Evolutionary conservation across 2,329 filamentous ascomycete species (phyloP).

Genomic region (Endocalyx cinctus): DNA sequence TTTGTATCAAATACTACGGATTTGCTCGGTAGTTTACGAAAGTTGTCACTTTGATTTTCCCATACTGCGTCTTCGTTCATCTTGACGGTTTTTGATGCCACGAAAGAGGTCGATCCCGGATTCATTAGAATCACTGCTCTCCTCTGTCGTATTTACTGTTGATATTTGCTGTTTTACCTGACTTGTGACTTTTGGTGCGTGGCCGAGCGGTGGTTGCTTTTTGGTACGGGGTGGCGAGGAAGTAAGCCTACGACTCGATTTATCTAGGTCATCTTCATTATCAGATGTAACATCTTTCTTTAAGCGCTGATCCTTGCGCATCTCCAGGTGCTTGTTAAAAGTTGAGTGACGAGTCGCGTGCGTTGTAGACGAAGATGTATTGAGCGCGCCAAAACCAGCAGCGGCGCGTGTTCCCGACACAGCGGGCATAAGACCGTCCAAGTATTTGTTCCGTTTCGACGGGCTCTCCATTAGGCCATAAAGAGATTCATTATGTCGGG

Average conservation of each 20-base stretch:
- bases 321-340: conserved; percentile 1
- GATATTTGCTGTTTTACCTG: conserved; percentile 6
- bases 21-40: no score
- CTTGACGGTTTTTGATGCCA: conserved; percentile 18
- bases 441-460: conserved; percentile 20
- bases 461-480: conserved; percentile 41
- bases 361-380: background rate
- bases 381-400: conserved; percentile 16
- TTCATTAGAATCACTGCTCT: conserved; percentile 9
- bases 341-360: conserved; percentile 1
- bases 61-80: conserved; percentile 15
- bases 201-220: no score
- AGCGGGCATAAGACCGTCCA: conserved; percentile 16
- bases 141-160: no score
- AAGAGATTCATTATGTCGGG: conserved; percentile 30
- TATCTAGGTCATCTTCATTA: conserved; percentile 7
- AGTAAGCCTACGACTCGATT: no score
- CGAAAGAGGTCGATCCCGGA: conserved; percentile 15
- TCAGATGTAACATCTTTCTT: conserved; percentile 1
- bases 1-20: conserved; percentile 23
- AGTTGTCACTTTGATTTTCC: conserved; percentile 16
- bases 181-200: no score
- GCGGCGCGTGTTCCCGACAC: conserved; percentile 18
- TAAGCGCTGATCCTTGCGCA: conserved; percentile 4
- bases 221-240: no score